Conservation (phyloP, 306 rosid genomes). For the Vachellia pachyceras region DNA sequence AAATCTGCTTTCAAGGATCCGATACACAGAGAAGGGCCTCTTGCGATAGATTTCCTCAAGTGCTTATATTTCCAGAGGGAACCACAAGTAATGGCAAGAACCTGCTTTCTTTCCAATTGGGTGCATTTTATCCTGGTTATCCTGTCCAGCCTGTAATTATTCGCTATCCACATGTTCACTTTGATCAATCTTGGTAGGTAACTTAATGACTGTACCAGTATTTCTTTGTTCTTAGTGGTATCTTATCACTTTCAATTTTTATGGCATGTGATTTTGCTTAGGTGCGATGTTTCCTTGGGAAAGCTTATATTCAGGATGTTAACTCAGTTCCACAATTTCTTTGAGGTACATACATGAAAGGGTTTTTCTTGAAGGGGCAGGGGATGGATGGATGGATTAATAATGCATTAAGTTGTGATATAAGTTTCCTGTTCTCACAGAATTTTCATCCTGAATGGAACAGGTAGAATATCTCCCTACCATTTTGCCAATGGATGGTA, state of each 20-base stretch:
- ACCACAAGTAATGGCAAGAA: not conserved
- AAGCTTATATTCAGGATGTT: not conserved
- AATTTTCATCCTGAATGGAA: constrained; percentile 1
- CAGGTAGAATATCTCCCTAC: not conserved
- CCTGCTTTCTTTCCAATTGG: not conserved
- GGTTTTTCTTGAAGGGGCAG: not conserved
- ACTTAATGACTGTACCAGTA: not conserved
- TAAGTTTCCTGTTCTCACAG: not conserved
- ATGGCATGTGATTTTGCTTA: not conserved
- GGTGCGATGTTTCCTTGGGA: not conserved
- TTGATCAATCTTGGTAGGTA: not conserved
- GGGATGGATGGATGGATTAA: not conserved
- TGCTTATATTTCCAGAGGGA: constrained; percentile 96
- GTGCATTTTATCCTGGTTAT: not conserved
- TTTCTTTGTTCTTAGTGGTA: not conserved
- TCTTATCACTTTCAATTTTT: not conserved
- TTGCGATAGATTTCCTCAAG: constrained; percentile 79
- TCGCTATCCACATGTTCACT: not conserved
- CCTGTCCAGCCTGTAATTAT: not conserved
- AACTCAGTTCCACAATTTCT: not conserved
- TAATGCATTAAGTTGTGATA: not conserved
- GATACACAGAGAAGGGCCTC: constrained; percentile 94
- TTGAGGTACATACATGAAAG: not conserved
- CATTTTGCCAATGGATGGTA: not conserved
- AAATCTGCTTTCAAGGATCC: constrained; percentile 90